Percentiles rank a stretch among this genome's conserved stretches.
phyloP scores from a whole-genome alignment of 768 basidiomycete species.

The Pleurotus cornucopiae region DNA sequence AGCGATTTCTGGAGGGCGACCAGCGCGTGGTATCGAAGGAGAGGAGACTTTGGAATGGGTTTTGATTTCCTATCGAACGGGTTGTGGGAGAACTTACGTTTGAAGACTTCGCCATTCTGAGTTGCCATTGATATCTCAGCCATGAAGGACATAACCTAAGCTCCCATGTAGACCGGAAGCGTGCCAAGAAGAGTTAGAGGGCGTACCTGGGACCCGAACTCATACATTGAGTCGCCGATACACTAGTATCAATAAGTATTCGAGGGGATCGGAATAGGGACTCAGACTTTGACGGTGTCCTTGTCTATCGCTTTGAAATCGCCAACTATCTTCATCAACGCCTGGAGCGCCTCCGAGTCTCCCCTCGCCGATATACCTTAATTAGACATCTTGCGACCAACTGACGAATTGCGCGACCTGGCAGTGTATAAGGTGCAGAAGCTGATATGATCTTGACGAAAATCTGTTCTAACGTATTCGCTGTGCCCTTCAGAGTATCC shows the following conservation, averaged over 20 bases:
- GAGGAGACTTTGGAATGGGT: too few species aligned
- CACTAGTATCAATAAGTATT: constrained; percentile 18
- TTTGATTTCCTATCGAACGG: too few species aligned
- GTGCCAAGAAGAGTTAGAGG: neutral
- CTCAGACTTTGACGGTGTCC: constrained; percentile 67
- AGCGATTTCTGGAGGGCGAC: constrained; percentile 73
- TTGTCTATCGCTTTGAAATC: constrained; percentile 67
- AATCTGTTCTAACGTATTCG: constrained; percentile 55
- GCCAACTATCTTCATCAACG: constrained; percentile 67
- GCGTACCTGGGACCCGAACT: constrained; percentile 79
- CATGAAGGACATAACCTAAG: constrained; percentile 93
- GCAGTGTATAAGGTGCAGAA: constrained; percentile 58
- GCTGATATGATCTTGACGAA: constrained; percentile 68
- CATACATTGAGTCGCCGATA: constrained; percentile 84
- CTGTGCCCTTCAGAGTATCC: constrained; percentile 64
- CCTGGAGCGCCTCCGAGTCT: constrained; percentile 73
- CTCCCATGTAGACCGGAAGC: neutral
- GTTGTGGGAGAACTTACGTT: too few species aligned
- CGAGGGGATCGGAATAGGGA: neutral
- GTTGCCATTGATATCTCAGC: constrained; percentile 70
- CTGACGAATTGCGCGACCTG: constrained; percentile 66
- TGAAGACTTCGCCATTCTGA: constrained; percentile 57
- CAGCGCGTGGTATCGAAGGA: too few species aligned
- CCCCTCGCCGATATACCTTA: constrained; percentile 70
- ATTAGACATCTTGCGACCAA: constrained; percentile 76